Evolutionary conservation across 768 basidiomycete genomes (phyloP).

Genomic region (Tulasnella sp.): DNA sequence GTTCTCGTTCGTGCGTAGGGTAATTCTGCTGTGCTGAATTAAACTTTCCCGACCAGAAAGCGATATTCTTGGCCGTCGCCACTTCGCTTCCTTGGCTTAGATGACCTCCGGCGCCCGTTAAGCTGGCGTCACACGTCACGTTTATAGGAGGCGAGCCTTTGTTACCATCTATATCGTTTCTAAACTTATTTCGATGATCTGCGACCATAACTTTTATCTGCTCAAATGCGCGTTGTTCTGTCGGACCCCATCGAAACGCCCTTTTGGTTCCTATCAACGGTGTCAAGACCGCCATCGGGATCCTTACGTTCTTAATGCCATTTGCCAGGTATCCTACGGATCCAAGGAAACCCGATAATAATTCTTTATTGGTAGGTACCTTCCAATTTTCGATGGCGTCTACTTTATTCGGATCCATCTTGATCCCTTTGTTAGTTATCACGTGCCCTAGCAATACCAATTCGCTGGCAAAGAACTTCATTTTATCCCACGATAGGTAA

Average conservation of each 20-base stretch:
- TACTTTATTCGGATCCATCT: constrained; percentile 32
- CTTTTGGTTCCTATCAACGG: constrained; percentile 17
- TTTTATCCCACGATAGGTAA: constrained; percentile 26
- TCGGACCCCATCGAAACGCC: constrained; percentile 23
- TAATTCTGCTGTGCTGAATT: constrained; percentile 23
- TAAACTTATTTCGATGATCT: constrained; percentile 15
- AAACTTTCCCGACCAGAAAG: constrained; percentile 8
- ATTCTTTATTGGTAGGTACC: constrained; percentile 24
- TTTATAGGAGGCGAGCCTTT: constrained; percentile 22
- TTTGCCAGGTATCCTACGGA: constrained; percentile 29
- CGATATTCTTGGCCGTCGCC: neutral
- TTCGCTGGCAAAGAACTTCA: constrained; percentile 21
- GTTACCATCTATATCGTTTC: constrained; percentile 18
- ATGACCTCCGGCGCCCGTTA: constrained; percentile 28
- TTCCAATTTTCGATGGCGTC: constrained; percentile 24
- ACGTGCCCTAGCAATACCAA: constrained; percentile 29
- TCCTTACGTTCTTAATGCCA: constrained; percentile 25
- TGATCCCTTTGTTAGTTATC: constrained; percentile 30
- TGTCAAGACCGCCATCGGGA: constrained; percentile 30
- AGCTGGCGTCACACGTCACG: constrained; percentile 24
- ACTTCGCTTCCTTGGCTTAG: constrained; percentile 16
- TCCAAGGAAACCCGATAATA: constrained; percentile 28
- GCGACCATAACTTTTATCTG: constrained; percentile 20
- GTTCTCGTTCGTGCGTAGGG: constrained; percentile 30
- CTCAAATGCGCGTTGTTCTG: constrained; percentile 27